Base-by-base conservation (phyloP, 306 rosid genomes). In the Astragalus membranaceus region DNA sequence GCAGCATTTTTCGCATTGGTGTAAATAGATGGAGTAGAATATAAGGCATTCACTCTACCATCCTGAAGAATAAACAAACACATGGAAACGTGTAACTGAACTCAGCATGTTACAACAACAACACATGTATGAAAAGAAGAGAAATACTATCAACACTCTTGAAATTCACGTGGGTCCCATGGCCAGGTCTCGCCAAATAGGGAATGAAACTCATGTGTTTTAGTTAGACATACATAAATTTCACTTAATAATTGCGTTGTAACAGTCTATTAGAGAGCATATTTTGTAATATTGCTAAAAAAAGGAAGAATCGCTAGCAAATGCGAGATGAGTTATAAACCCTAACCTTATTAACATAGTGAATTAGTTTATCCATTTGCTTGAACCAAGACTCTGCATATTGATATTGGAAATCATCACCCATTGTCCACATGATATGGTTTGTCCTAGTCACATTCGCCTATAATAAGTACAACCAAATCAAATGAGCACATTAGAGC, bases 371-470 rank as follows among this genome's bases (percentile, higher is more conserved):
- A 74, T 93, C 98, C 96, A 93, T 86, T 79, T 93, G 93, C 69
- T 83, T 93, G 72, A 90, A 93, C 98, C 97, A 93, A 60, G 87
- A 66, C 70, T 93, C 98, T 4, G 97, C 98, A 85, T 90, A 88
- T 70, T 90, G 97, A 83, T 93, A 93, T 67, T 41, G 74, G 68
- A 93, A 93, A 85, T 93, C 98, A 79, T 90, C 97, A 46, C 98
- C 98, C 98, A 93, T 93, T 53, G 98, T 93, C 93, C 93, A 93
- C 97, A 93, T 93, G 30, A 93, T 82, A 74, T 93, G 98, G 70
- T 85, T 88, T 15, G 90, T 82, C 85, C 90, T 83, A 0, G 98
- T 93, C 73, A 93, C 88, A 75, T 88, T 93, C 55, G 86, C 93
- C 98, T 93, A 70, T 10, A 60, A 29, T n/a, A 59, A 50, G 57